These are phyloP conservation scores for Fusarium nygamai DNA, from an alignment of 2,329 filamentous ascomycete genomes.

Conservation along the genomic window DNA sequence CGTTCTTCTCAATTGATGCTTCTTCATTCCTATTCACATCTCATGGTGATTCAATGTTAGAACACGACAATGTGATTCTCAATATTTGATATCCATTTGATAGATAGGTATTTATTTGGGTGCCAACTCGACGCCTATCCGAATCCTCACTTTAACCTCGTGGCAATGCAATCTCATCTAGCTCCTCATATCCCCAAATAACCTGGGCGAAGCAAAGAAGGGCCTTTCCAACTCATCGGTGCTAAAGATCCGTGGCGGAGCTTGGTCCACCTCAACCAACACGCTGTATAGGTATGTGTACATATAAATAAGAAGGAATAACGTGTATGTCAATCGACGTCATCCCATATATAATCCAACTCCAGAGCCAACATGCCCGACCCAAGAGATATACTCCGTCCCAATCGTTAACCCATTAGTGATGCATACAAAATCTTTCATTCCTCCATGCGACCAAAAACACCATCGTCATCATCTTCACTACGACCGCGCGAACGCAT, in stretches of 20 bases:
- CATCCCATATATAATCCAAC: conserved; percentile 47
- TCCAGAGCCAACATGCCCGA: conserved; percentile 46
- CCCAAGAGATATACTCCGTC: conserved; percentile 43
- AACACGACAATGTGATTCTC: conserved; percentile 22
- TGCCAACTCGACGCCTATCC: conserved; percentile 71
- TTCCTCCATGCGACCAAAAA: conserved; percentile 97
- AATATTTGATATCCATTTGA: conserved; percentile 46
- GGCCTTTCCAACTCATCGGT: conserved; percentile 72
- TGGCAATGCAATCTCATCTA: conserved; percentile 60
- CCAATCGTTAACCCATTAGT: conserved; percentile 40
- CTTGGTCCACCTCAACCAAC: conserved; percentile 64
- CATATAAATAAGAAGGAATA: conserved; percentile 59
- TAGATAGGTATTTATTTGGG: conserved; percentile 52
- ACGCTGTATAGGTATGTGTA: conserved; percentile 50
- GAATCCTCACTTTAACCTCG: conserved; percentile 77
- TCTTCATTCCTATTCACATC: neutral
- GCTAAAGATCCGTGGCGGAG: conserved; percentile 72
- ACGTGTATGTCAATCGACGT: conserved; percentile 48
- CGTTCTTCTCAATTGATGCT: neutral
- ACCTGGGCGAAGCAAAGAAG: conserved; percentile 43
- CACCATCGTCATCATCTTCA: conserved; percentile 92
- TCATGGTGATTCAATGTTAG: conserved; percentile 7
- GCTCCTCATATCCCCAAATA: conserved; percentile 22
- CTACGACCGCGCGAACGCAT: conserved; percentile 70
- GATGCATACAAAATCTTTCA: conserved; percentile 62